These are phyloP conservation scores for Rhytidhysteron rufulum DNA, from an alignment of 2,329 filamentous ascomycete species.

Conservation along the genomic window DNA sequence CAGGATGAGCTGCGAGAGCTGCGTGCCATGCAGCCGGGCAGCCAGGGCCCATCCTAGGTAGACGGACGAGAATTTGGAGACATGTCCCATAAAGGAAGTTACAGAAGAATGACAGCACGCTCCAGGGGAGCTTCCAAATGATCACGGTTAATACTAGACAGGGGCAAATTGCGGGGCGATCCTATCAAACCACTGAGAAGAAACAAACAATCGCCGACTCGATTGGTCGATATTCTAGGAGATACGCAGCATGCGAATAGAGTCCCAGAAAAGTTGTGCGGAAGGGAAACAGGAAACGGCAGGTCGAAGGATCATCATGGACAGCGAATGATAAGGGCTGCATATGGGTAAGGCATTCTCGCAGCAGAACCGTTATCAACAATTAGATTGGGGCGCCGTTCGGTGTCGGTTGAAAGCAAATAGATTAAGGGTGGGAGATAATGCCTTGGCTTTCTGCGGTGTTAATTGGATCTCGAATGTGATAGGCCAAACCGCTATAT, in stretches of 20 bases:
- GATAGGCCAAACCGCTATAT: not conserved
- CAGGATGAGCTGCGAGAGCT: too few relatives aligned
- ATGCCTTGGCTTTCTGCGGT: not conserved
- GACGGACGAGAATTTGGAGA: not conserved
- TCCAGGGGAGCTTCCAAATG: not conserved
- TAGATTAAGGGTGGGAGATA: not conserved
- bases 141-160: not conserved
- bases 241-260: too few relatives aligned
- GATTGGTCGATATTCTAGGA: too few relatives aligned
- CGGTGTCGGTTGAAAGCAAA: not conserved
- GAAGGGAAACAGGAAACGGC: not conserved
- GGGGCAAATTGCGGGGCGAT: too few relatives aligned
- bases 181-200: too few relatives aligned
- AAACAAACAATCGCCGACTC: too few relatives aligned
- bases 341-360: not conserved
- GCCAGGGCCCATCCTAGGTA: not conserved
- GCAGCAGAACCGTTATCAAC: too few relatives aligned
- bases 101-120: not conserved
- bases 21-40: not conserved
- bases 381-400: too few relatives aligned
- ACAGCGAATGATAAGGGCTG: not conserved
- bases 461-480: not conserved
- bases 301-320: not conserved
- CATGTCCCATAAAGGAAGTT: not conserved
- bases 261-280: not conserved